Evolutionary conservation across 2,329 filamentous ascomycete genomes (phyloP).

Genomic region (Dothideomycetes sp.): DNA sequence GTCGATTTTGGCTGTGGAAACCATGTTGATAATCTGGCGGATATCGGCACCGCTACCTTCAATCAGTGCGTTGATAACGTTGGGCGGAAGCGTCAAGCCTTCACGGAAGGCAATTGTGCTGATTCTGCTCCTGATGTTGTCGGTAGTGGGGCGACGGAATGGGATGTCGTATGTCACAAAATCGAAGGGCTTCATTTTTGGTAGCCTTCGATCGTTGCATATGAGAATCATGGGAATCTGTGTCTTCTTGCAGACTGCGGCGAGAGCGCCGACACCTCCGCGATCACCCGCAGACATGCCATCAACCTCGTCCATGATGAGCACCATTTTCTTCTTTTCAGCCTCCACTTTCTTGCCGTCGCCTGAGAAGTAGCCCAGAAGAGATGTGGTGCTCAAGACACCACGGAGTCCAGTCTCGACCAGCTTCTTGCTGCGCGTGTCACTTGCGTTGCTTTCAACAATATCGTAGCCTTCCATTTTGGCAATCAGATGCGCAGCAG

Average conservation of each 20-base stretch:
- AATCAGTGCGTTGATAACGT: constrained; percentile 84
- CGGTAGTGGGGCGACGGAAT: constrained; percentile 80
- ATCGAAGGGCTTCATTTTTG: constrained; percentile 98
- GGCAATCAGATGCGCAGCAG: constrained; percentile 85
- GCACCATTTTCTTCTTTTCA: constrained; percentile 81
- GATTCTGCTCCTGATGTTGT: constrained; percentile 82
- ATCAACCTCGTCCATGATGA: constrained; percentile 99
- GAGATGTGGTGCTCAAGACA: constrained; percentile 84
- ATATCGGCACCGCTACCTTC: constrained; percentile 95
- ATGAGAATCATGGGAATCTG: constrained; percentile 92
- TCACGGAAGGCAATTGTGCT: constrained; percentile 93
- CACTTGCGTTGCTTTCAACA: constrained; percentile 90
- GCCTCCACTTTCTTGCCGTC: constrained; percentile 70
- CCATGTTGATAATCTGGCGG: constrained; percentile 96
- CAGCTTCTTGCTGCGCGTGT: constrained; percentile 89
- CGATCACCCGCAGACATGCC: constrained; percentile 97
- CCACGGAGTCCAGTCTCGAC: constrained; percentile 83
- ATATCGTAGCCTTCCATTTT: constrained; percentile 89
- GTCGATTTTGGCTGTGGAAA: constrained; percentile 86
- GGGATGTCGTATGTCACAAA: constrained; percentile 71
- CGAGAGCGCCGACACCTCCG: constrained; percentile 86
- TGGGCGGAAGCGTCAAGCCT: constrained; percentile 69
- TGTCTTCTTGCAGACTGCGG: constrained; percentile 90
- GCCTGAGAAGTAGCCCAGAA: constrained; percentile 80
- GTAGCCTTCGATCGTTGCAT: constrained; percentile 85